These are phyloP conservation scores for Lodderomyces elongisporus DNA, from an alignment of 1,139 yeast genomes.

Conservation along the genomic window DNA sequence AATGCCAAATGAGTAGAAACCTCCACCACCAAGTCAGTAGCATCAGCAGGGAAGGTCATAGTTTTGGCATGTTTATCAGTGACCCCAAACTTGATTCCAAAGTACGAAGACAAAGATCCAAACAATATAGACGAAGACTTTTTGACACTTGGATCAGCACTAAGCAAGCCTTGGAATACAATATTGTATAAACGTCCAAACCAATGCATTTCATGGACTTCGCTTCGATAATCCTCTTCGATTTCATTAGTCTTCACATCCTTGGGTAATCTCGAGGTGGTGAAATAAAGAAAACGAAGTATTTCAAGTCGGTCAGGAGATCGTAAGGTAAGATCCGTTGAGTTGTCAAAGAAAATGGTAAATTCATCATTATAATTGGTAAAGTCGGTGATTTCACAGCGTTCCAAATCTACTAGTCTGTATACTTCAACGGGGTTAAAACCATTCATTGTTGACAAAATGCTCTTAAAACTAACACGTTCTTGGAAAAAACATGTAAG, in stretches of 20 bases:
- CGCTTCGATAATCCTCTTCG: slow-evolving; percentile 21
- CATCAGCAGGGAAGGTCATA: slow-evolving; percentile 69
- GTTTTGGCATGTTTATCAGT: slow-evolving; percentile 54
- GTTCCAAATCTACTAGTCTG: slow-evolving; percentile 45
- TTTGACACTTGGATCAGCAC: slow-evolving; percentile 54
- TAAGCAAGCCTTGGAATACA: slow-evolving; percentile 63
- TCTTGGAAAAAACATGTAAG: slow-evolving; percentile 51
- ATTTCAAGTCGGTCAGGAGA: slow-evolving; percentile 65
- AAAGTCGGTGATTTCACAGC: slow-evolving; percentile 47
- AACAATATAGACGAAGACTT: slow-evolving; percentile 61
- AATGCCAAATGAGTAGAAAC: slow-evolving; percentile 56
- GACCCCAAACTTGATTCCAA: slow-evolving; percentile 58
- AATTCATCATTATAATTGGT: slow-evolving; percentile 48
- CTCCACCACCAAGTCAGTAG: slow-evolving; percentile 57
- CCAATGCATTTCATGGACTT: slow-evolving; percentile 27
- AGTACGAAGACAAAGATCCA: slow-evolving; percentile 58
- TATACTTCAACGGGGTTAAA: slow-evolving; percentile 50
- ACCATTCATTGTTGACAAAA: slow-evolving; percentile 23
- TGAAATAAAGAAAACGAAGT: slow-evolving; percentile 62
- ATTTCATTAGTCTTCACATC: slow-evolving; percentile 14
- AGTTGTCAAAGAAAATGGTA: slow-evolving; percentile 47
- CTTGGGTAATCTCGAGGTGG: slow-evolving; percentile 49
- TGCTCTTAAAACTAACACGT: slow-evolving; percentile 19
- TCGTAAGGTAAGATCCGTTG: slow-evolving; percentile 44
- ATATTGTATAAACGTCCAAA: slow-evolving; percentile 62